Conservation (phyloP, 2,329 filamentous ascomycete species). For the Clarireedia sp. region DNA sequence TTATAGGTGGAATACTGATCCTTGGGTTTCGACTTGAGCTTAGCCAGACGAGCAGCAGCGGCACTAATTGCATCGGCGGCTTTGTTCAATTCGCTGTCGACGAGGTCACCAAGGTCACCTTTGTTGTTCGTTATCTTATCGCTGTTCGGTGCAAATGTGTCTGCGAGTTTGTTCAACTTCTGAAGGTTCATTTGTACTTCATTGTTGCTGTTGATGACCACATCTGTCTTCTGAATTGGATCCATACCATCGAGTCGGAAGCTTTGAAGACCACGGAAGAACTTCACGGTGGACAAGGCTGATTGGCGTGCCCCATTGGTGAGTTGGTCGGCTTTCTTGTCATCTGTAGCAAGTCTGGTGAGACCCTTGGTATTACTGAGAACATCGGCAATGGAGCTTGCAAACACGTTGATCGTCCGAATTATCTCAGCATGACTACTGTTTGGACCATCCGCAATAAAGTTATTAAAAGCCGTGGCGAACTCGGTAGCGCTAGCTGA, state of each 20-base stretch:
- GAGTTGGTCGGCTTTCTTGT: constrained; percentile 85
- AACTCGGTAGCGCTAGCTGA: constrained; percentile 93
- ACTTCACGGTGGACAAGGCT: constrained; percentile 80
- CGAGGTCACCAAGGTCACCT: constrained; percentile 86
- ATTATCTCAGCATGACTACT: constrained; percentile 86
- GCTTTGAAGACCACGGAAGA: constrained; percentile 90
- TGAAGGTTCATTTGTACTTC: constrained; percentile 93
- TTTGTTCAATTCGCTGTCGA: constrained; percentile 85
- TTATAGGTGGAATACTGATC: constrained; percentile 96
- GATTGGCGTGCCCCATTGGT: constrained; percentile 76
- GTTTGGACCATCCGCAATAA: constrained; percentile 92
- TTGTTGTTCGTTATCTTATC: constrained; percentile 68
- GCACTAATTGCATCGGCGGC: constrained; percentile 93
- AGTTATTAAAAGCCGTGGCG: constrained; percentile 96
- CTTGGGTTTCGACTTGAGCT: constrained; percentile 91
- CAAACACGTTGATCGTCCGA: constrained; percentile 82
- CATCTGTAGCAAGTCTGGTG: constrained; percentile 84
- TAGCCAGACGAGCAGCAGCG: constrained; percentile 79
- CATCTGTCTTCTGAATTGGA: constrained; percentile 85
- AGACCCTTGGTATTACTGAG: constrained; percentile 95
- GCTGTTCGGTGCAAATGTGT: constrained; percentile 82
- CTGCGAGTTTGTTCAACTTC: constrained; percentile 85
- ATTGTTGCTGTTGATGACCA: constrained; percentile 95
- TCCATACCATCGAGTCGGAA: constrained; percentile 90
- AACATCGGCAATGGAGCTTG: constrained; percentile 85